Base-by-base conservation (phyloP, 176 grass and related monocot genomes). In the Pontederia paniculata region DNA sequence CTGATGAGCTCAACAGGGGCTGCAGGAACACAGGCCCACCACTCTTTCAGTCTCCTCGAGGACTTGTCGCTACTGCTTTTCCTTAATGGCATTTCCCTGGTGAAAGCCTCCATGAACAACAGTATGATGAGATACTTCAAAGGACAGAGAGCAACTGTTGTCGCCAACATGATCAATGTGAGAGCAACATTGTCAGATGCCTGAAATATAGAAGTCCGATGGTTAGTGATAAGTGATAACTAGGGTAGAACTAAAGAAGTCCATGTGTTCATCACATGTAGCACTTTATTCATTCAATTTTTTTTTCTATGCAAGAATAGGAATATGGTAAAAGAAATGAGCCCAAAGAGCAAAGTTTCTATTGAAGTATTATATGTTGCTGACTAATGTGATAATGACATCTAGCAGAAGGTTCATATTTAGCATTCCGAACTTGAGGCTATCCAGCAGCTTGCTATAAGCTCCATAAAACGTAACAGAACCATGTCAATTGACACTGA, bases 11-110 rank as follows among this genome's bases (percentile, higher is more conserved):
- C 74, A 58, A 93, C 83, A 78, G 88, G 88, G 52, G 76, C 79
- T 52, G 77, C 88, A 12, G 88, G 88, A 72, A 93, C 83, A 48
- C 83, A 76, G n/a, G 83, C 83, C 88, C 88, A 93, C 79, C 88
- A 93, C 64, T 93, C 88, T 44, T 52, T 83, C 9, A 93, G 60
- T 46, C 79, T 60, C 53, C 88, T 80, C 10, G 54, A 71, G 53
- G 83, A 78, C 56, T 93, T 93, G 22, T 75, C 70, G 12, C 70
- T 93, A 45, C 48, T 72, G 7, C 83, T 58, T 82, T 83, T 83
- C 51, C 88, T 83, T 62, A 86, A 62, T 1, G 88, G 88, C 83
- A 93, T 93, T 73, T 93, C 79, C 76, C 88, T 93, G 21, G 88
- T 83, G 67, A 79, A 87, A 20, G 68, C 63, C 62, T 93, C 88